Evolutionary conservation across 169 alveolate species (phyloP).

Genomic region (Eimeria falciformis): DNA sequence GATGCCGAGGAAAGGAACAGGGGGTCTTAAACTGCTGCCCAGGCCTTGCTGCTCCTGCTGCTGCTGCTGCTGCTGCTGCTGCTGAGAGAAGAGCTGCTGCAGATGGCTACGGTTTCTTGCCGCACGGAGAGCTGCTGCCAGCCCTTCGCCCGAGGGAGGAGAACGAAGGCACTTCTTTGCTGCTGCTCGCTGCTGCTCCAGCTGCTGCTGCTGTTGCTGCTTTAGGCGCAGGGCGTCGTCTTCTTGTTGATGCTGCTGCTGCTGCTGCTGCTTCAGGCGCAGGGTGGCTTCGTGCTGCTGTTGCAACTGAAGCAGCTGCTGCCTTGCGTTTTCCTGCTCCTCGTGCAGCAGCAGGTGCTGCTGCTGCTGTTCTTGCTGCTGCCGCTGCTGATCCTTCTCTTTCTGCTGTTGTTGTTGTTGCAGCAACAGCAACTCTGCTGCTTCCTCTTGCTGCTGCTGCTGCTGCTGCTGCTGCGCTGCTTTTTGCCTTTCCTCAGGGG

Average conservation of each 20-base stretch:
- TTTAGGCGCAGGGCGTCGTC: neutral
- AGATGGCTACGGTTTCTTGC: slow-evolving; percentile 18
- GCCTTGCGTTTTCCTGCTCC: neutral
- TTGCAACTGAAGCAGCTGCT: neutral
- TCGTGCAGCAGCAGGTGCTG: slow-evolving; percentile 11
- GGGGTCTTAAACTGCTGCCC: neutral
- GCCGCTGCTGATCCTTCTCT: neutral
- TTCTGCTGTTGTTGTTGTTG: neutral
- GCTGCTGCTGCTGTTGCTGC: neutral
- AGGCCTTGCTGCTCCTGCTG: slow-evolving; percentile 27
- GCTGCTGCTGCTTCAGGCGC: neutral
- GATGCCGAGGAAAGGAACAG: neutral
- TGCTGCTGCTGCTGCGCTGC: slow-evolving; percentile 38
- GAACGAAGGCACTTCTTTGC: neutral
- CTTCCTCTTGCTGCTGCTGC: neutral
- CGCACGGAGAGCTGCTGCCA: slow-evolving; percentile 20
- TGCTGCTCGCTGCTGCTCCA: slow-evolving; percentile 14
- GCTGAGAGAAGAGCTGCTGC: slow-evolving; percentile 21
- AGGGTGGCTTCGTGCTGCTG: neutral
- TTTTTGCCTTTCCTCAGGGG: slow-evolving; percentile 14
- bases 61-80: slow-evolving; percentile 17
- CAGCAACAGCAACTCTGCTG: slow-evolving; percentile 20
- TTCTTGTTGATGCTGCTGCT: neutral
- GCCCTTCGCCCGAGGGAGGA: neutral
- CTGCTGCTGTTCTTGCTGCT: neutral